phyloP scores from a whole-genome alignment of 192 early-diverging fungal genomes.

The Dissophora globulifera region DNA sequence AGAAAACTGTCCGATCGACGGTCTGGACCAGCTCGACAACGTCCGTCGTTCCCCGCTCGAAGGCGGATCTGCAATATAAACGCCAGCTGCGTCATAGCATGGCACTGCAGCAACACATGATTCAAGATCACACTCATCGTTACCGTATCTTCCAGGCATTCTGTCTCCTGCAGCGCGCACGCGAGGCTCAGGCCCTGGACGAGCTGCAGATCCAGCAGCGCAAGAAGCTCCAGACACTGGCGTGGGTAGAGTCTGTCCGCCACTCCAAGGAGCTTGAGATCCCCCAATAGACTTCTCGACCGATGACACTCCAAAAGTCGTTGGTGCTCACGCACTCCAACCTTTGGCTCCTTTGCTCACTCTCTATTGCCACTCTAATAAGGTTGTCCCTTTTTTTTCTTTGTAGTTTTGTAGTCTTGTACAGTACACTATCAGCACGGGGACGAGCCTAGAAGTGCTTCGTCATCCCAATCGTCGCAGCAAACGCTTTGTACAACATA shows the following conservation, averaged over 20 bases:
- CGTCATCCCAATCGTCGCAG: no score
- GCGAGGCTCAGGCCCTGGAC: slow-evolving; percentile 39
- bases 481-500: no score
- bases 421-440: no score
- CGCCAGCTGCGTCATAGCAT: slow-evolving; percentile 33
- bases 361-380: no score
- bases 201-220: slow-evolving; percentile 14
- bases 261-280: slow-evolving; percentile 33
- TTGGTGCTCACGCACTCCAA: no score
- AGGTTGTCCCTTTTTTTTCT: slow-evolving; percentile 3
- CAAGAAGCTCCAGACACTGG: slow-evolving; percentile 33
- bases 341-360: no score
- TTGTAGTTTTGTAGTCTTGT: slow-evolving; percentile 39
- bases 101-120: slow-evolving; percentile 42
- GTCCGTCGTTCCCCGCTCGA: slow-evolving; percentile 18
- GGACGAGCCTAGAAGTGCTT: no score
- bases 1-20: slow-evolving; percentile 8
- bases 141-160: slow-evolving; percentile 46
- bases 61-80: slow-evolving; percentile 28
- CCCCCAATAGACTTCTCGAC: slow-evolving; percentile 15
- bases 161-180: slow-evolving; percentile 40
- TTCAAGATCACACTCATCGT: slow-evolving; percentile 39
- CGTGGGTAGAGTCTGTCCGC: slow-evolving; percentile 36
- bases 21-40: slow-evolving; percentile 44
- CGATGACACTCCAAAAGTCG: background rate